Evolutionary conservation across 495 filamentous ascomycete species (phyloP).

Genomic region (Aspergillus olivimuriae): DNA sequence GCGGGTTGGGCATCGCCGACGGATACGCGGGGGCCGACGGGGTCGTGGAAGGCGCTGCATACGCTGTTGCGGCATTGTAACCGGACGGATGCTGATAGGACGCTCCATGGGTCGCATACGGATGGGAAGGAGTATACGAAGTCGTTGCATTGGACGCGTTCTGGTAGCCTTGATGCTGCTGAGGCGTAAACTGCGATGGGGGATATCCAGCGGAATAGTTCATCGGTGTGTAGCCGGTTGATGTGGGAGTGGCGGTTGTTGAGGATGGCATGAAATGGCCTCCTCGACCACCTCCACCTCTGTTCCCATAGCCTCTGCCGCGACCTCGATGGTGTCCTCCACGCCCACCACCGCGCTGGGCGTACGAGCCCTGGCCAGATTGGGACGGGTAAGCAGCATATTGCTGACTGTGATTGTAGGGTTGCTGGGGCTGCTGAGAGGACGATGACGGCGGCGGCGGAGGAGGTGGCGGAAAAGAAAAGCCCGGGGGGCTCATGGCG

Average conservation of each 20-base stretch:
- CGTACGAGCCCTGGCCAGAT: slow-evolving; percentile 23
- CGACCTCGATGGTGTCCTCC: slow-evolving; percentile 33
- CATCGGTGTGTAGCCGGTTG: slow-evolving; percentile 24
- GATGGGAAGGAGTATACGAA: slow-evolving; percentile 21
- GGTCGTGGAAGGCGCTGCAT: slow-evolving; percentile 17
- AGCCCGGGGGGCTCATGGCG: slow-evolving; percentile 42
- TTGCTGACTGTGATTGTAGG: slow-evolving; percentile 16
- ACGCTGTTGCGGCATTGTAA: slow-evolving; percentile 24
- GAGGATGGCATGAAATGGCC: slow-evolving; percentile 37
- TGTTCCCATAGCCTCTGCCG: slow-evolving; percentile 41
- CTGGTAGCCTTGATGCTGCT: slow-evolving; percentile 21
- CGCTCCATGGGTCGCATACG: slow-evolving; percentile 17
- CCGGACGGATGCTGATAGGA: slow-evolving; percentile 24
- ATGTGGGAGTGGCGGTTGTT: slow-evolving; percentile 14
- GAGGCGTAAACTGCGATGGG: slow-evolving; percentile 26
- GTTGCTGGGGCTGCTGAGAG: slow-evolving; percentile 18
- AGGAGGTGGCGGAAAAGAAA: slow-evolving; percentile 48
- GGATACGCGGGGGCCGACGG: slow-evolving; percentile 22
- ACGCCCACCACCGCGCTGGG: slow-evolving; percentile 26
- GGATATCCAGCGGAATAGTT: slow-evolving; percentile 26
- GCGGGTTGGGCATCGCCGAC: slow-evolving; percentile 16
- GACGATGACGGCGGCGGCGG: slow-evolving; percentile 35
- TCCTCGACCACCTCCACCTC: slow-evolving; percentile 45
- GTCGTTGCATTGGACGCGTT: slow-evolving; percentile 17
- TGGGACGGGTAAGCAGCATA: slow-evolving; percentile 21